A percentile compares a stretch with the other conserved stretches of the same genome.
Conservation (phyloP, 2,329 filamentous ascomycete species). For the Cladosporium sp. region DNA sequence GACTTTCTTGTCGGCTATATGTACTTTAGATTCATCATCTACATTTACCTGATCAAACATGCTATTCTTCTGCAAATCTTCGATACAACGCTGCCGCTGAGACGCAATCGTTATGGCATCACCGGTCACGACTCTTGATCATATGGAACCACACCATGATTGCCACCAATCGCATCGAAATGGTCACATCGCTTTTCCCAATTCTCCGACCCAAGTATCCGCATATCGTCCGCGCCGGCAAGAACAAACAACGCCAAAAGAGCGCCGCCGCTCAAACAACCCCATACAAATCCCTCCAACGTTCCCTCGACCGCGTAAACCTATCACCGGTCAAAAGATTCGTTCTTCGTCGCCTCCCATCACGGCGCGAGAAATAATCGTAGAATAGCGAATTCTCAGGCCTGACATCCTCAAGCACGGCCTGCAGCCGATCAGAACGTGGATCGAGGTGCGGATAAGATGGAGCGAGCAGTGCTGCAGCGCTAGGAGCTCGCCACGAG, state of each 20-base stretch:
- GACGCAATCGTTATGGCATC: no score
- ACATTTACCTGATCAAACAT: neutral
- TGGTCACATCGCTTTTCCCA: no score
- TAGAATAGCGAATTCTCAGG: neutral
- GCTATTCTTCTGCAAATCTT: neutral
- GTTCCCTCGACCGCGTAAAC: neutral
- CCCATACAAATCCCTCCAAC: constrained; percentile 5
- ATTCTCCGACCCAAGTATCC: neutral
- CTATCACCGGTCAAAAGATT: neutral
- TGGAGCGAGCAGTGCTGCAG: neutral
- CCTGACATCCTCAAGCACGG: neutral
- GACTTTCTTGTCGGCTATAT: no score
- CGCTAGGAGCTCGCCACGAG: neutral
- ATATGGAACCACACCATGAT: no score
- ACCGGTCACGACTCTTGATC: no score
- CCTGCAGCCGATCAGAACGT: neutral
- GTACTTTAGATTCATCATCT: no score
- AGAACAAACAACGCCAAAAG: no score
- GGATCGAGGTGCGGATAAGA: neutral
- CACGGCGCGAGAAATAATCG: constrained; percentile 1
- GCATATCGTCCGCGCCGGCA: neutral
- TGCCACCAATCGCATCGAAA: no score
- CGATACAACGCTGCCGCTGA: no score
- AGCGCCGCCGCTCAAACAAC: neutral
- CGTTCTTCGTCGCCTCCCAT: constrained; percentile 1